phyloP scores from a whole-genome alignment of 192 early-diverging fungal species.

The Coemansia sp. region DNA sequence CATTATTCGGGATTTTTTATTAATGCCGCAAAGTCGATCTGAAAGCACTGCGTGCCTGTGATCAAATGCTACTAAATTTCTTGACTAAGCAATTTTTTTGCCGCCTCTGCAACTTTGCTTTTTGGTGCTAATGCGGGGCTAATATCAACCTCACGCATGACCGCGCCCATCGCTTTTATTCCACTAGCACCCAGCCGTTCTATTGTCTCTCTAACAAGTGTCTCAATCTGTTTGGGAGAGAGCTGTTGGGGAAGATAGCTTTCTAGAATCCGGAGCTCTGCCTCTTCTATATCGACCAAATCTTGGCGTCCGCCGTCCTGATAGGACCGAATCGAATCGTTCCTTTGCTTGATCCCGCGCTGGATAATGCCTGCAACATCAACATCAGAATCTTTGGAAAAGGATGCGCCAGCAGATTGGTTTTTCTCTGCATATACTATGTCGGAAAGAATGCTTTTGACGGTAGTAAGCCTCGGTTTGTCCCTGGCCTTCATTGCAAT shows the following conservation, averaged over 20 bases:
- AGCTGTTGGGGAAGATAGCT: slow-evolving; percentile 81
- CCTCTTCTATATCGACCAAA: slow-evolving; percentile 69
- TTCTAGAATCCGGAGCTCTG: slow-evolving; percentile 67
- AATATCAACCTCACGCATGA: slow-evolving; percentile 81
- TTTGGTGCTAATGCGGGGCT: slow-evolving; percentile 72
- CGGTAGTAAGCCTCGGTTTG: slow-evolving; percentile 60
- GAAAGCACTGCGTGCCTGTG: neutral
- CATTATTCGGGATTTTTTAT: neutral
- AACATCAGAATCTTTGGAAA: slow-evolving; percentile 55
- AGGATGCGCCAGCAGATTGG: slow-evolving; percentile 23
- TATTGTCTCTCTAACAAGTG: slow-evolving; percentile 58
- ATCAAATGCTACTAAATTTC: neutral
- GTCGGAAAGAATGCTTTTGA: slow-evolving; percentile 80
- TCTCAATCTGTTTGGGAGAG: slow-evolving; percentile 70
- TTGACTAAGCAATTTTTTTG: slow-evolving; percentile 65
- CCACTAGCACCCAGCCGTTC: slow-evolving; percentile 49
- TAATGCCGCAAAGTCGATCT: too few species aligned
- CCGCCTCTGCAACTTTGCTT: slow-evolving; percentile 73
- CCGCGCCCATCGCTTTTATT: slow-evolving; percentile 78
- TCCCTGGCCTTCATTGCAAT: slow-evolving; percentile 75
- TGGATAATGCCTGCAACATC: slow-evolving; percentile 71
- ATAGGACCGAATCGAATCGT: slow-evolving; percentile 75
- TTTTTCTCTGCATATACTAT: slow-evolving; percentile 78
- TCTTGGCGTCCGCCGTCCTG: slow-evolving; percentile 68
- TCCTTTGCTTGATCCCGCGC: slow-evolving; percentile 77